phyloP scores from a whole-genome alignment of 257 asterid species.

The Solanum lignicaule region DNA sequence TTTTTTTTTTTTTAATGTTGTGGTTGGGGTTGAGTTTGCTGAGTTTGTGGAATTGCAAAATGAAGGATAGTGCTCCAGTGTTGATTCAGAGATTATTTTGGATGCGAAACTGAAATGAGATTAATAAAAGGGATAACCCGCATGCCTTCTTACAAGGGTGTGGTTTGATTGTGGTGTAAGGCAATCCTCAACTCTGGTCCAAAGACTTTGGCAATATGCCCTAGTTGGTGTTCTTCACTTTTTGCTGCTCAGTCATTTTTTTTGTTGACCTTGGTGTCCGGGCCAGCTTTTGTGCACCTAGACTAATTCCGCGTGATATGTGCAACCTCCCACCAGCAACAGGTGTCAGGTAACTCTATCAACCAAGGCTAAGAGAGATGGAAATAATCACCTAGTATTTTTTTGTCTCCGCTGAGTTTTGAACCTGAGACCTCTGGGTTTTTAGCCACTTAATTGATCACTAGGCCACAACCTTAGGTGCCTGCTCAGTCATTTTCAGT shows the following conservation, averaged over 20 bases:
- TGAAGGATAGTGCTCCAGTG: not conserved
- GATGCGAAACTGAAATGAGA: not conserved
- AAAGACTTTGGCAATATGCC: not conserved
- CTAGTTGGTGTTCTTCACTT: not conserved
- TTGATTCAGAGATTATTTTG: not conserved
- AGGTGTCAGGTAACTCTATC: not conserved
- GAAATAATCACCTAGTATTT: not conserved
- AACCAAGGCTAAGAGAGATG: not conserved
- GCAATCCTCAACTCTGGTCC: not conserved
- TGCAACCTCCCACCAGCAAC: not conserved
- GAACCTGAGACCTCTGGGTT: not conserved
- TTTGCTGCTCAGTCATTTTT: not conserved
- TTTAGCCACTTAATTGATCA: not conserved
- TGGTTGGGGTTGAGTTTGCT: not conserved
- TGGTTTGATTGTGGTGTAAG: not conserved
- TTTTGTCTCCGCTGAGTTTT: too few species aligned
- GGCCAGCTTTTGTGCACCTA: not conserved
- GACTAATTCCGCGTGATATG: not conserved
- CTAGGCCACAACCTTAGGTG: not conserved
- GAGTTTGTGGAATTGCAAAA: not conserved
- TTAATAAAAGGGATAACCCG: not conserved
- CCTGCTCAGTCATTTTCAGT: not conserved
- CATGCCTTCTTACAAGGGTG: not conserved
- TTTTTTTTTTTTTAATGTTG: not conserved
- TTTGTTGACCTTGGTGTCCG: not conserved